Evolutionary conservation across 176 grass and related monocot species (phyloP).

Genomic region (Dactylis glomerata): DNA sequence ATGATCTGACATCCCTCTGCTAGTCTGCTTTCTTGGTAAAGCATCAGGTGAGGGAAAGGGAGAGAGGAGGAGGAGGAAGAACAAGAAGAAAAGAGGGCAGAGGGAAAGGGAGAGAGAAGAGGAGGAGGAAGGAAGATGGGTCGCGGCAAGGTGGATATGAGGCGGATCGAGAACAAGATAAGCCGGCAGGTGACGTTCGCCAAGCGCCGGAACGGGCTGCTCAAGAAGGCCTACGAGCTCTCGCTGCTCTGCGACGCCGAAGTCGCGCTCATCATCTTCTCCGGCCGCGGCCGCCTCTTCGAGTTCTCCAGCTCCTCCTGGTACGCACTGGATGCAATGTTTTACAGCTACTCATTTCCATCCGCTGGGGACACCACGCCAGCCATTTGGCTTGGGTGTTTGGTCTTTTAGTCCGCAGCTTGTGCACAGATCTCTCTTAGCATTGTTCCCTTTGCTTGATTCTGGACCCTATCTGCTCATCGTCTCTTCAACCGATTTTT

Average conservation of each 20-base stretch:
- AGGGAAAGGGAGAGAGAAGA: too few species aligned
- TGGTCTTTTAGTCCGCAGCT: background rate
- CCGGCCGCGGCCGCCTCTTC: constrained; percentile 84
- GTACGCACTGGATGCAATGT: constrained; percentile 11
- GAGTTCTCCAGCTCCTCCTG: constrained; percentile 84
- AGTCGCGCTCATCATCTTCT: constrained; percentile 93
- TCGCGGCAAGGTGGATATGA: constrained; percentile 90
- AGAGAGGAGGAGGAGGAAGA: too few species aligned
- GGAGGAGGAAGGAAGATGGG: constrained; percentile 39
- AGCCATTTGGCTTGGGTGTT: background rate
- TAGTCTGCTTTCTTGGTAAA: too few species aligned
- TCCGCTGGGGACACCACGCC: background rate
- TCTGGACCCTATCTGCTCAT: constrained; percentile 11
- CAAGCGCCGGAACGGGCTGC: constrained; percentile 82
- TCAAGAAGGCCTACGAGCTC: constrained; percentile 97
- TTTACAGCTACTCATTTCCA: too few species aligned
- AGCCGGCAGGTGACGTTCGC: constrained; percentile 91
- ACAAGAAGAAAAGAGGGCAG: too few species aligned
- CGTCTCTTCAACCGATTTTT: background rate
- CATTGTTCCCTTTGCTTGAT: background rate
- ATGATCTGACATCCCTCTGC: too few species aligned
- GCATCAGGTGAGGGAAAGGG: too few species aligned
- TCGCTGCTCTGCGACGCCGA: constrained; percentile 87
- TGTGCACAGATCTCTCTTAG: background rate
- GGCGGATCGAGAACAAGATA: constrained; percentile 94